phyloP scores from a whole-genome alignment of 2,329 filamentous ascomycete species.

The Colletotrichum somersetense region DNA sequence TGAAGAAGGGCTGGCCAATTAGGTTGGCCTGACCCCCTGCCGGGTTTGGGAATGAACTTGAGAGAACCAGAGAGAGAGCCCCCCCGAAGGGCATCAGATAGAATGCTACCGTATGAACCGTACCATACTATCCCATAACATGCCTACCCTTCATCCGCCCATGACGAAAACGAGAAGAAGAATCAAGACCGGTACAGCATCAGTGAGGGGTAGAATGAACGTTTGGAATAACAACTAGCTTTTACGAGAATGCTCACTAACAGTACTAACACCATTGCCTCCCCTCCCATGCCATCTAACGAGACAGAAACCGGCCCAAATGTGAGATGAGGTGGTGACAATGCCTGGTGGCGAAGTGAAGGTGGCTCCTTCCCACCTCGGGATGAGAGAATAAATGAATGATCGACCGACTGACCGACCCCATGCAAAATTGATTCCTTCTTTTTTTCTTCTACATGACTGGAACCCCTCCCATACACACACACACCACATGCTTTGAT shows the following conservation, averaged over 20 bases:
- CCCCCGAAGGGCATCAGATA: slow-evolving; percentile 7
- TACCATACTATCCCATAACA: background rate
- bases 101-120: slow-evolving; percentile 27
- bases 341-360: background rate
- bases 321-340: background rate
- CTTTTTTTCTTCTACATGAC: background rate
- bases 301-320: background rate
- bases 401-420: background rate
- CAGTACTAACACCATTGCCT: slow-evolving; percentile 17
- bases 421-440: background rate
- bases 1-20: background rate
- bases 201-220: background rate
- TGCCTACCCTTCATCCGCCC: background rate
- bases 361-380: background rate
- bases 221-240: slow-evolving; percentile 34
- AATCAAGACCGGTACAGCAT: background rate
- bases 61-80: background rate
- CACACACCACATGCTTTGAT: background rate
- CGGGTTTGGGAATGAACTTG: background rate
- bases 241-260: slow-evolving; percentile 38
- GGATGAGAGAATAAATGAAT: background rate
- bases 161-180: background rate
- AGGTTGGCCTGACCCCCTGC: background rate
- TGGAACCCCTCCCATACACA: background rate
- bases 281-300: slow-evolving; percentile 32